These are phyloP conservation scores for Eleusine indica DNA, from an alignment of 176 grass and related monocot genomes.

Conservation along the genomic window DNA sequence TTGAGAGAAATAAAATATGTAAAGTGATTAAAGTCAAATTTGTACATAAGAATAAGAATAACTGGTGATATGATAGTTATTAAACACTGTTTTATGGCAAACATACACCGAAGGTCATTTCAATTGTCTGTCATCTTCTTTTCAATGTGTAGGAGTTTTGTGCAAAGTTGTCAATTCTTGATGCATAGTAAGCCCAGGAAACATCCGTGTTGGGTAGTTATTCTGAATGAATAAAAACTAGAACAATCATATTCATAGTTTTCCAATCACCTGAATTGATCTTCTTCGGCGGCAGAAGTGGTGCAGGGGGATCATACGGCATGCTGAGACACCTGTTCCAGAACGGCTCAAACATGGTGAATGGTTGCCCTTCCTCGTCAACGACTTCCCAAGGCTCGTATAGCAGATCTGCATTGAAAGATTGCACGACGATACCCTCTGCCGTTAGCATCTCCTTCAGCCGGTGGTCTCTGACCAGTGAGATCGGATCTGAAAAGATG, in stretches of 20 bases:
- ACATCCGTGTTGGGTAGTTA: background rate
- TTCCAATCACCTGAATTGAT: slow-evolving; percentile 67
- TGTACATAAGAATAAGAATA: too few species aligned
- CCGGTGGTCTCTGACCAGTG: slow-evolving; percentile 79
- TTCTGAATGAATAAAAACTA: background rate
- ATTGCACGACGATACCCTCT: slow-evolving; percentile 71
- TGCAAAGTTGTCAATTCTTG: too few species aligned
- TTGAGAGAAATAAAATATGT: background rate
- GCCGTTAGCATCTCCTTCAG: slow-evolving; percentile 73
- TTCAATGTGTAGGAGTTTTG: background rate
- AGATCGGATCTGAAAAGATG: slow-evolving; percentile 80
- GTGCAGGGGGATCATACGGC: slow-evolving; percentile 72
- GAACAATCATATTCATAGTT: background rate
- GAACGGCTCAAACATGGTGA: slow-evolving; percentile 80
- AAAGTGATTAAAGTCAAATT: background rate
- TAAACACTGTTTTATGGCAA: too few species aligned
- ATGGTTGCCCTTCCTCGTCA: slow-evolving; percentile 65
- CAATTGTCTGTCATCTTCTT: background rate
- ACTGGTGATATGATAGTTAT: too few species aligned
- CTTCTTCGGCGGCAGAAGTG: slow-evolving; percentile 86
- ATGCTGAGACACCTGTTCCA: slow-evolving; percentile 97
- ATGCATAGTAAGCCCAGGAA: slow-evolving; percentile 6
- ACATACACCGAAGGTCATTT: too few species aligned
- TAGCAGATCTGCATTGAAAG: slow-evolving; percentile 91
- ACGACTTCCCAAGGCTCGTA: slow-evolving; percentile 94